A percentile compares a stretch with the other conserved stretches of the same genome.
Evolutionary conservation across 2,329 filamentous ascomycete species (phyloP).

Genomic region (Parastagonospora avenae): DNA sequence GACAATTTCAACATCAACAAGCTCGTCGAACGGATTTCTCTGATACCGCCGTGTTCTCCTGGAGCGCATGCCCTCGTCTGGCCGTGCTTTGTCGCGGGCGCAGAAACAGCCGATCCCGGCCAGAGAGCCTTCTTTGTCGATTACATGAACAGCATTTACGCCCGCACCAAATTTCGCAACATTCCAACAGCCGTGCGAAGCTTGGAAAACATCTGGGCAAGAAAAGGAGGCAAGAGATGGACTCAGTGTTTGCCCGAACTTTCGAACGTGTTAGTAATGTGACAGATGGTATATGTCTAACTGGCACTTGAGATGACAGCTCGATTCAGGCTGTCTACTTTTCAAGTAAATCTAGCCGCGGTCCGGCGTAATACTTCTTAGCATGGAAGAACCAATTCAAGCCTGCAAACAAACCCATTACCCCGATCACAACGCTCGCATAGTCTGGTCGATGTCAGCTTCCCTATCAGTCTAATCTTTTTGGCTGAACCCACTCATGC

Average conservation of each 20-base stretch:
- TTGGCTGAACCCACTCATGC: slow-evolving; percentile 32
- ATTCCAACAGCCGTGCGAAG: slow-evolving; percentile 20
- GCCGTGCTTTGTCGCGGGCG: slow-evolving; percentile 27
- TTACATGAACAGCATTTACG: slow-evolving; percentile 19
- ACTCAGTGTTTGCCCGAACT: slow-evolving; percentile 13
- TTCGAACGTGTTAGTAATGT: slow-evolving; percentile 23
- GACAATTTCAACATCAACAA: slow-evolving; percentile 9
- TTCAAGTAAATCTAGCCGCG: slow-evolving; percentile 9
- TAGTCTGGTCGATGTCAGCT: slow-evolving; percentile 12
- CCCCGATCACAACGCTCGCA: slow-evolving; percentile 17
- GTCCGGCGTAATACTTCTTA: slow-evolving; percentile 16
- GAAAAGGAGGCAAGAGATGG: slow-evolving; percentile 10
- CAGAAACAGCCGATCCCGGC: slow-evolving; percentile 12
- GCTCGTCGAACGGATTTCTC: slow-evolving; percentile 11
- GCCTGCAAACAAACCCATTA: slow-evolving; percentile 16
- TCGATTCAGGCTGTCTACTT: neutral
- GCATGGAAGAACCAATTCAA: slow-evolving; percentile 19
- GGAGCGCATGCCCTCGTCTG: slow-evolving; percentile 25
- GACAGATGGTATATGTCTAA: neutral
- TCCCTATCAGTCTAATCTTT: neutral
- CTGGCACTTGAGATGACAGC: neutral
- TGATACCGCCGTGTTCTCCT: slow-evolving; percentile 10
- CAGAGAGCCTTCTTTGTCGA: slow-evolving; percentile 20
- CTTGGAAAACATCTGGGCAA: slow-evolving; percentile 17
- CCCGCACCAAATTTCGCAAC: slow-evolving; percentile 20